These are phyloP conservation scores for Solanum chacoense DNA, from an alignment of 305 asterid genomes.

Conservation along the genomic window DNA sequence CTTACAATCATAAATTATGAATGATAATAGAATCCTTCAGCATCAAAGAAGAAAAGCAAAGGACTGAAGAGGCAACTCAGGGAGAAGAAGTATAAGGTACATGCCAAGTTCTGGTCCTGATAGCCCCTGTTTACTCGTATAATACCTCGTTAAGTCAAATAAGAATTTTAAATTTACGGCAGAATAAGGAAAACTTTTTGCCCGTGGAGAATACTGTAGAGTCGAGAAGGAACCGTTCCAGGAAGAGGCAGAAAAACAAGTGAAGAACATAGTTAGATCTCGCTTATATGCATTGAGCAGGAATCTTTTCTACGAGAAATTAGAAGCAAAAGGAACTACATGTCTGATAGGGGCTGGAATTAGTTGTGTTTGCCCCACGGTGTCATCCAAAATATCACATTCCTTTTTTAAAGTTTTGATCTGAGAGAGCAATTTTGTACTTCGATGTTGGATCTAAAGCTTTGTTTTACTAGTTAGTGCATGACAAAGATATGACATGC, in stretches of 20 bases:
- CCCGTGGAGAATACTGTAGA: conserved; percentile 14
- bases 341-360: not conserved
- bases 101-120: not conserved
- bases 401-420: not conserved
- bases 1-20: not conserved
- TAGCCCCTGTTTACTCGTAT: not conserved
- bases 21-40: conserved; percentile 20
- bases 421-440: conserved; percentile 1
- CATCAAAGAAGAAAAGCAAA: conserved; percentile 38
- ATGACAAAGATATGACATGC: not conserved
- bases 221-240: conserved; percentile 10
- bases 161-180: conserved; percentile 6
- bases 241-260: conserved; percentile 33
- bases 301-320: not conserved
- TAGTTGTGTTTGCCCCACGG: not conserved
- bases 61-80: conserved; percentile 22
- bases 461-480: not conserved
- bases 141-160: not conserved
- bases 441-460: not conserved
- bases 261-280: conserved; percentile 11
- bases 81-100: conserved; percentile 47
- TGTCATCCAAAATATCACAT: not conserved
- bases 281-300: not conserved
- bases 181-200: conserved; percentile 14
- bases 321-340: not conserved